Conservation (phyloP, 2,329 filamentous ascomycete genomes). For the Alternaria ethzedia region DNA sequence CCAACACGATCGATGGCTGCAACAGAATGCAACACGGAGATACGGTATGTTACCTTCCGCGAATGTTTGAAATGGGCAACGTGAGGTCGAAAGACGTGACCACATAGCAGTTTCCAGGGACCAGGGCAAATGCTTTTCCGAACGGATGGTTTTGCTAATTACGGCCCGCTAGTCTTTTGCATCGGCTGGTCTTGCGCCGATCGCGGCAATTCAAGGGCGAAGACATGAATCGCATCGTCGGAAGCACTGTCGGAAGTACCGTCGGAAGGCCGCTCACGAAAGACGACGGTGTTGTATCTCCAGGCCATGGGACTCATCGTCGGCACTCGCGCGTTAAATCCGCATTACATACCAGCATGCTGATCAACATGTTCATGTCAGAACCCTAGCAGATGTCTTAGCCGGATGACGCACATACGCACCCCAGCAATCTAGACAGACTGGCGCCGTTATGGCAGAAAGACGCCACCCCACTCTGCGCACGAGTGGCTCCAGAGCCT, state of each 20-base stretch:
- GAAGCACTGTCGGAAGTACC: neutral
- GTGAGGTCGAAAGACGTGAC: neutral
- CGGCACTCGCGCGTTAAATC: neutral
- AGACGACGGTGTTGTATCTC: neutral
- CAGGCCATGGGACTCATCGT: neutral
- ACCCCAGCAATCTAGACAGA: neutral
- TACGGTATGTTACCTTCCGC: no score
- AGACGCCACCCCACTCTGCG: slow-evolving; percentile 9
- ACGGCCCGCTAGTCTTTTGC: neutral
- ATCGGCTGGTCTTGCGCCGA: neutral
- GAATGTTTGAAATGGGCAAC: accelerated
- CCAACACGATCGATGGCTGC: neutral
- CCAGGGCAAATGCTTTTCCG: neutral
- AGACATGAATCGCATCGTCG: neutral
- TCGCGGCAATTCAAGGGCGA: slow-evolving; percentile 2
- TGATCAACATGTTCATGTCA: neutral
- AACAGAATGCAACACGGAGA: neutral
- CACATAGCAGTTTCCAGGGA: neutral
- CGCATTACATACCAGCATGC: neutral
- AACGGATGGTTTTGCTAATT: neutral
- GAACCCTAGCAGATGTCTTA: neutral
- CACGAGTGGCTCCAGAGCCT: neutral
- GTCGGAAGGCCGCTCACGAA: neutral
- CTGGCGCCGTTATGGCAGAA: slow-evolving; percentile 1
- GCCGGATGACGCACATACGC: slow-evolving; percentile 12